Conservation (phyloP, 2,329 filamentous ascomycete genomes). For the Septoria linicola region DNA sequence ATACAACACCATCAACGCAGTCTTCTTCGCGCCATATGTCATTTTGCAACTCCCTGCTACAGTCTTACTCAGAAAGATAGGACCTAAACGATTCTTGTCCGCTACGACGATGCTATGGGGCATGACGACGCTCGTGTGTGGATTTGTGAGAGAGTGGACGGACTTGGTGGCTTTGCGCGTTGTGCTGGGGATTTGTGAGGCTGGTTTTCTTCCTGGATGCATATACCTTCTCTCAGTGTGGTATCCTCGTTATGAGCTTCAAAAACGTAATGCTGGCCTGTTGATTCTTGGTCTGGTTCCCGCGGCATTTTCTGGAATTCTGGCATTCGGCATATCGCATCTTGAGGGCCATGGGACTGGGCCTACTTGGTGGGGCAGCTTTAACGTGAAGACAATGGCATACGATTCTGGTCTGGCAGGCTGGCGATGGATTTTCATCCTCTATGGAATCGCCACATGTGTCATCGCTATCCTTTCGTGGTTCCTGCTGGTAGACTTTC, state of each 20-base stretch:
- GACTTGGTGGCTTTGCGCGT: conserved; percentile 30
- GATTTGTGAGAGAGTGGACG: conserved; percentile 30
- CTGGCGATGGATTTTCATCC: conserved; percentile 25
- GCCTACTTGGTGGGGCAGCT: conserved; percentile 33
- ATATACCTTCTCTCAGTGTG: conserved; percentile 48
- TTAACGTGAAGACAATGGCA: conserved; percentile 6
- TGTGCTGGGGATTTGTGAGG: conserved; percentile 32
- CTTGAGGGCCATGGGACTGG: conserved; percentile 33
- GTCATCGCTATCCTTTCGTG: conserved; percentile 1
- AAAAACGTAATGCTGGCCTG: conserved; percentile 37
- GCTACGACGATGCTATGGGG: conserved; percentile 14
- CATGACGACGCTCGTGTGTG: conserved; percentile 17
- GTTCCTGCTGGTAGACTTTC: conserved; percentile 17
- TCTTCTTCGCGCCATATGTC: conserved; percentile 41
- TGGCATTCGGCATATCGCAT: conserved; percentile 51
- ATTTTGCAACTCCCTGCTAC: conserved; percentile 40
- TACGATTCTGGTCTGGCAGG: conserved; percentile 18
- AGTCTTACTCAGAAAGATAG: conserved; percentile 32
- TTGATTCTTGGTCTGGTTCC: conserved; percentile 40
- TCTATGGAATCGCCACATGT: conserved; percentile 12
- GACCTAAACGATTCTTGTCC: conserved; percentile 32
- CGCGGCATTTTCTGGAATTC: conserved; percentile 51
- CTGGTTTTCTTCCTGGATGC: conserved; percentile 28
- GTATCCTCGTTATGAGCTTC: conserved; percentile 45
- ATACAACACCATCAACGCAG: conserved; percentile 39